phyloP scores from a whole-genome alignment of 805 yeast genomes.

The Saccharomycopsis selenospora region DNA sequence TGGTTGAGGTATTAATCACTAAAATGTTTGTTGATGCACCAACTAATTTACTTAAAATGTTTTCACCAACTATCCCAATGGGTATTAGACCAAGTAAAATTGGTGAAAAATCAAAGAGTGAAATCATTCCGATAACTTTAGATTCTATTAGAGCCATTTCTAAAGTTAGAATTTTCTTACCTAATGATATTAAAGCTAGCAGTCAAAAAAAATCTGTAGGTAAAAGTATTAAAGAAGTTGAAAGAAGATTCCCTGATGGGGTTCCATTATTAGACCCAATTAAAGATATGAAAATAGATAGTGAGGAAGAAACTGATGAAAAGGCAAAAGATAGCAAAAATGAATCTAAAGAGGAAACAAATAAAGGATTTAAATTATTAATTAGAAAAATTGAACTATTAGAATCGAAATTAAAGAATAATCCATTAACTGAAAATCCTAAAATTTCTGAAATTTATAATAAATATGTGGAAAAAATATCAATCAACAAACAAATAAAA shows the following conservation, averaged over 20 bases:
- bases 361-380: conserved; percentile 54
- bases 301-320: too few relatives aligned
- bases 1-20: conserved; percentile 77
- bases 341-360: too few relatives aligned
- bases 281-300: conserved; percentile 83
- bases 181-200: conserved; percentile 60
- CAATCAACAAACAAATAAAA: conserved; percentile 51
- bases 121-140: conserved; percentile 78
- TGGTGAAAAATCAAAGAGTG: conserved; percentile 66
- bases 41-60: conserved; percentile 68
- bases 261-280: conserved; percentile 89
- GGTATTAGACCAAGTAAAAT: conserved; percentile 80
- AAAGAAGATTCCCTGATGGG: conserved; percentile 81
- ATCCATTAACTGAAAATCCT: conserved; percentile 59
- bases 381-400: conserved; percentile 75
- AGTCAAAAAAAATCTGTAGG: conserved; percentile 53
- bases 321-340: not conserved
- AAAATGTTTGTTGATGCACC: conserved; percentile 80
- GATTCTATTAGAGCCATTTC: conserved; percentile 70
- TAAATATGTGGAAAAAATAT: conserved; percentile 57
- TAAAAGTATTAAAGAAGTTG: conserved; percentile 73
- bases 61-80: conserved; percentile 71
- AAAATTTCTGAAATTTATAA: conserved; percentile 57
- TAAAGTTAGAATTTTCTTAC: conserved; percentile 73
- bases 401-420: conserved; percentile 63